These are phyloP conservation scores for Leishmania amazonensis DNA, from an alignment of 208 protist species.

Conservation along the genomic window DNA sequence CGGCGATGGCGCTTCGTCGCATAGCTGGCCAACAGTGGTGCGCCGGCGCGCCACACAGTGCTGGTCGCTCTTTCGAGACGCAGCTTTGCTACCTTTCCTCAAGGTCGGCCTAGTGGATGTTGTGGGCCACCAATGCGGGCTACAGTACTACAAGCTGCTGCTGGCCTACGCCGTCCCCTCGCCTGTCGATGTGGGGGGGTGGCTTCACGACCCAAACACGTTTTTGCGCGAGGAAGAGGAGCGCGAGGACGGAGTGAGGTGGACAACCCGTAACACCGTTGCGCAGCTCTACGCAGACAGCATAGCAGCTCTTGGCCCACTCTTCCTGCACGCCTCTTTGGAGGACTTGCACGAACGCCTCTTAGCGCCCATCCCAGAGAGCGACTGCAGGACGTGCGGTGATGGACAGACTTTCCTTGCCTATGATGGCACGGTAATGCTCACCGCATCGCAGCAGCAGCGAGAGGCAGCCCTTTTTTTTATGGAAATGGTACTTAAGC, in stretches of 20 bases:
- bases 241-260: conserved; percentile 45
- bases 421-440: background rate
- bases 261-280: conserved; percentile 48
- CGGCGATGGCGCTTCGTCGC: background rate
- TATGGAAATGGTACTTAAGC: conserved; percentile 41
- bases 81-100: conserved; percentile 24
- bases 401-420: background rate
- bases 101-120: conserved; percentile 22
- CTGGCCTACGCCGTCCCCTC: conserved; percentile 37
- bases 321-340: conserved; percentile 46
- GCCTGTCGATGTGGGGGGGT: conserved; percentile 26
- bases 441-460: conserved; percentile 15
- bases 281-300: conserved; percentile 33
- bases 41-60: conserved; percentile 26
- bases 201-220: conserved; percentile 38
- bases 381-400: background rate
- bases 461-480: conserved; percentile 63
- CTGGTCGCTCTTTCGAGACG: conserved; percentile 29
- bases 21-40: conserved; percentile 12
- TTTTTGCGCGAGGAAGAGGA: conserved; percentile 68
- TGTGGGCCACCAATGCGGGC: conserved; percentile 24
- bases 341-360: conserved; percentile 39
- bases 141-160: conserved; percentile 39
- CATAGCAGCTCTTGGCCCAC: conserved; percentile 36
- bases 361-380: conserved; percentile 3